phyloP scores from a whole-genome alignment of 352 stramenopile genomes.

The Aphanomyces euteiches region DNA sequence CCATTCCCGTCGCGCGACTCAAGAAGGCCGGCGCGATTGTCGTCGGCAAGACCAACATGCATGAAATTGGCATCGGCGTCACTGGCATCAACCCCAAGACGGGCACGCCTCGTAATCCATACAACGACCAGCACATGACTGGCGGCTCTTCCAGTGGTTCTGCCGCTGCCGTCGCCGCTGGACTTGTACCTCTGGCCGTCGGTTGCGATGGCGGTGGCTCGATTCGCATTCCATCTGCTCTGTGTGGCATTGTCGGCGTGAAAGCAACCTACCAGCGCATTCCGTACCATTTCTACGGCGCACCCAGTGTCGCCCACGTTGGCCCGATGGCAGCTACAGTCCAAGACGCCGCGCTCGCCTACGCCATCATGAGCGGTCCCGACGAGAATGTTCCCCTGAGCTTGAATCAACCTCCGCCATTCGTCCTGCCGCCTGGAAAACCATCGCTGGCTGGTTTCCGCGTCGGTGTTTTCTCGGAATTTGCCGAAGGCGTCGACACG shows the following conservation, averaged over 20 bases:
- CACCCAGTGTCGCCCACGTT: constrained; percentile 65
- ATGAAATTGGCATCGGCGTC: constrained; percentile 74
- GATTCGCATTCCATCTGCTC: constrained; percentile 84
- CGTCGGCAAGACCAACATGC: constrained; percentile 86
- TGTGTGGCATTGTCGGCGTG: constrained; percentile 87
- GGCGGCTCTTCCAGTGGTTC: constrained; percentile 89
- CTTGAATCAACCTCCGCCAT: constrained; percentile 45
- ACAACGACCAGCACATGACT: constrained; percentile 78
- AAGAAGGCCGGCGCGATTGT: constrained; percentile 78
- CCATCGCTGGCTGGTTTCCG: constrained; percentile 56
- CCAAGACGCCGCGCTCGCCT: constrained; percentile 75
- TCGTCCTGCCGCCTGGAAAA: constrained; percentile 55
- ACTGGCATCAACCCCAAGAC: constrained; percentile 78
- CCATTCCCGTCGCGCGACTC: constrained; percentile 54
- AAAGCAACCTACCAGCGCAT: constrained; percentile 83
- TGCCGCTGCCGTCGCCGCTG: constrained; percentile 79
- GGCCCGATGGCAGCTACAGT: constrained; percentile 78
- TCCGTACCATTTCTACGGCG: constrained; percentile 50
- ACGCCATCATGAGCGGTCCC: constrained; percentile 73
- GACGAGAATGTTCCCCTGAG: constrained; percentile 48
- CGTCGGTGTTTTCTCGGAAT: constrained; percentile 74
- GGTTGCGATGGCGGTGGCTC: constrained; percentile 86
- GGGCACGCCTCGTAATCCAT: constrained; percentile 77
- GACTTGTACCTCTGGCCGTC: constrained; percentile 83
- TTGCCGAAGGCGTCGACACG: constrained; percentile 65